Conservation (phyloP, 1,139 yeast genomes). For the Suhomyces panamericanus region DNA sequence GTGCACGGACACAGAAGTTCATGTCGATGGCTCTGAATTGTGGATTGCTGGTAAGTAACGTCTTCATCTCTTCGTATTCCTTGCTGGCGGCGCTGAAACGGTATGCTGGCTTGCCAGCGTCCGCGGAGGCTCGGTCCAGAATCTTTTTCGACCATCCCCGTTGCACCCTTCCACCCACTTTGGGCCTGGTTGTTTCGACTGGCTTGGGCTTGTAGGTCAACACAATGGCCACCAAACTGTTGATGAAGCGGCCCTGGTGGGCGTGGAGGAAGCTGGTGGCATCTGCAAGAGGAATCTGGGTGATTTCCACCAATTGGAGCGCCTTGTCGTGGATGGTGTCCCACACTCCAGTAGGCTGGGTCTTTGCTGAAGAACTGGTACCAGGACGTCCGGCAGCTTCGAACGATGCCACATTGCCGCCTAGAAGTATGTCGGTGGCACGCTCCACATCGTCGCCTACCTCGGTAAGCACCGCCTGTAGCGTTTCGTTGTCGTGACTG, state of each 20-base stretch:
- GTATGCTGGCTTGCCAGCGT: not conserved
- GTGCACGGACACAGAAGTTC: conserved; percentile 36
- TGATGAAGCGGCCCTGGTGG: conserved; percentile 23
- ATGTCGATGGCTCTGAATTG: conserved; percentile 16
- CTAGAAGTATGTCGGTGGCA: conserved; percentile 15
- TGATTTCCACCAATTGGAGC: conserved; percentile 9
- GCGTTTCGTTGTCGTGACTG: conserved; percentile 15
- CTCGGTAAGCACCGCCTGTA: conserved; percentile 19
- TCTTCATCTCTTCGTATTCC: conserved; percentile 24
- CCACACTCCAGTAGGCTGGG: conserved; percentile 10
- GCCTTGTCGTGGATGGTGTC: conserved; percentile 11
- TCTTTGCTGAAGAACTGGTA: not conserved
- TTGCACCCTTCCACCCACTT: conserved; percentile 28
- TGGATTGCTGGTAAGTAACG: conserved; percentile 23
- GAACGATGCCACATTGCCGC: conserved; percentile 10
- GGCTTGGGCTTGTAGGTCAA: conserved; percentile 16
- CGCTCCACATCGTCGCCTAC: conserved; percentile 20
- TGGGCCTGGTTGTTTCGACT: not conserved
- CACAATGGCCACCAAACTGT: conserved; percentile 33
- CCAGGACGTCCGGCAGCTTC: not conserved
- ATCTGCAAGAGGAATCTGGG: conserved; percentile 11
- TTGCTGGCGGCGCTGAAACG: conserved; percentile 7
- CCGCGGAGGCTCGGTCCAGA: too few relatives aligned
- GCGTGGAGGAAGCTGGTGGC: conserved; percentile 14
- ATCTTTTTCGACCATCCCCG: conserved; percentile 12